A percentile compares a stretch with the other conserved stretches of the same genome.
These are phyloP conservation scores for Immersiporthe knoxdaviesiana DNA, from an alignment of 2,329 filamentous ascomycete genomes.

Conservation along the genomic window DNA sequence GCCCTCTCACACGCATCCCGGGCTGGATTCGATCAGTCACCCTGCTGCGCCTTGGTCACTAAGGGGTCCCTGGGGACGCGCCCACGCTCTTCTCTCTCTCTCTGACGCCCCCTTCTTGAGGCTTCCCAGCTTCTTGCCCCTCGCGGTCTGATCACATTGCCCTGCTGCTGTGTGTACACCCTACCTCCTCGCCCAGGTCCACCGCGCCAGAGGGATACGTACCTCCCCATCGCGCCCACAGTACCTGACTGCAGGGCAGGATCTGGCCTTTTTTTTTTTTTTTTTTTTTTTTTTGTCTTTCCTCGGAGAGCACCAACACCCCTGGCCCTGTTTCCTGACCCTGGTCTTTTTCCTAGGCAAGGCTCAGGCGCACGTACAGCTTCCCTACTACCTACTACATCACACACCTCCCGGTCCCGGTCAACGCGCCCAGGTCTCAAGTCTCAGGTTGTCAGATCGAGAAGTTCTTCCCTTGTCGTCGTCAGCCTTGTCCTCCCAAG, in stretches of 20 bases:
- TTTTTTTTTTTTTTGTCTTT: too few relatives aligned
- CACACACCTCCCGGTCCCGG: constrained; percentile 23
- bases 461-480: constrained; percentile 26
- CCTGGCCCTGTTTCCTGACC: constrained; percentile 24
- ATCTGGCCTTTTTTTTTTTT: constrained; percentile 21
- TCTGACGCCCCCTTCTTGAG: constrained; percentile 8
- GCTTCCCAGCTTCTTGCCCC: constrained; percentile 14
- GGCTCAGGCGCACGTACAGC: constrained; percentile 23
- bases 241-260: constrained; percentile 17
- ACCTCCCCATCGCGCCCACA: constrained; percentile 15
- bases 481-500: constrained; percentile 15
- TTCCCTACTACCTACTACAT: constrained; percentile 13
- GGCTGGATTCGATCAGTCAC: constrained; percentile 18
- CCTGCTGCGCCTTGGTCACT: constrained; percentile 24
- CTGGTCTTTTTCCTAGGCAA: constrained; percentile 18
- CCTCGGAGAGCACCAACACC: constrained; percentile 25
- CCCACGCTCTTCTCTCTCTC: constrained; percentile 1
- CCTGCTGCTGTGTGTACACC: constrained; percentile 3
- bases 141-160: constrained; percentile 19
- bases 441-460: constrained; percentile 24
- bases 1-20: constrained; percentile 14
- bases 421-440: constrained; percentile 20
- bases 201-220: constrained; percentile 18
- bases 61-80: neutral
- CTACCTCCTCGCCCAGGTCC: neutral